phyloP scores from a whole-genome alignment of 192 early-diverging fungal genomes.

The Umbelopsis sp. region DNA sequence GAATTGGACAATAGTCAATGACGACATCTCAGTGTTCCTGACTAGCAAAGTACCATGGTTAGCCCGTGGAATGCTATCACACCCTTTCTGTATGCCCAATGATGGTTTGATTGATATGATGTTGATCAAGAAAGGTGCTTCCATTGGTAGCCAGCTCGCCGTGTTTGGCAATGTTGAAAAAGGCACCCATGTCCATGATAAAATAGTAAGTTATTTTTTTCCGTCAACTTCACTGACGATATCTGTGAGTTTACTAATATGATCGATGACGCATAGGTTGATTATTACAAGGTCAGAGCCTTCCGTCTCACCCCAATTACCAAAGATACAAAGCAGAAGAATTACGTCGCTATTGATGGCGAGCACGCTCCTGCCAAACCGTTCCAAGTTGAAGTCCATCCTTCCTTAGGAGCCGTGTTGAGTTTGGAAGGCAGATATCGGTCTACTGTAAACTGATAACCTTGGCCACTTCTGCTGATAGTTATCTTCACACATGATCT shows the following conservation, averaged over 20 bases:
- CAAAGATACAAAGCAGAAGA: conserved; percentile 18
- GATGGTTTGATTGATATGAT: conserved; percentile 56
- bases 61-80: conserved; percentile 42
- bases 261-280: conserved; percentile 36
- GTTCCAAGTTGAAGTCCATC: conserved; percentile 61
- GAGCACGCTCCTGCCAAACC: conserved; percentile 53
- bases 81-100: conserved; percentile 53
- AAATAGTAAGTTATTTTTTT: conserved; percentile 40
- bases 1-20: conserved; percentile 49
- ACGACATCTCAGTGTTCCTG: conserved; percentile 41
- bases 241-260: background rate
- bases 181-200: conserved; percentile 45
- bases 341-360: conserved; percentile 58
- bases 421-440: conserved; percentile 31
- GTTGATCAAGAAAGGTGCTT: conserved; percentile 32
- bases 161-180: conserved; percentile 47
- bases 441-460: background rate
- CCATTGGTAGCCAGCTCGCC: conserved; percentile 29
- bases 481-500: too few relatives aligned
- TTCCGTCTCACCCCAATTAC: conserved; percentile 51
- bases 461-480: background rate
- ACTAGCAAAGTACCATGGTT: conserved; percentile 54
- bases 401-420: conserved; percentile 42
- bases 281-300: conserved; percentile 60
- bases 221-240: background rate